phyloP scores from a whole-genome alignment of 805 yeast genomes.

The Wilhelminamyces savonicus region DNA sequence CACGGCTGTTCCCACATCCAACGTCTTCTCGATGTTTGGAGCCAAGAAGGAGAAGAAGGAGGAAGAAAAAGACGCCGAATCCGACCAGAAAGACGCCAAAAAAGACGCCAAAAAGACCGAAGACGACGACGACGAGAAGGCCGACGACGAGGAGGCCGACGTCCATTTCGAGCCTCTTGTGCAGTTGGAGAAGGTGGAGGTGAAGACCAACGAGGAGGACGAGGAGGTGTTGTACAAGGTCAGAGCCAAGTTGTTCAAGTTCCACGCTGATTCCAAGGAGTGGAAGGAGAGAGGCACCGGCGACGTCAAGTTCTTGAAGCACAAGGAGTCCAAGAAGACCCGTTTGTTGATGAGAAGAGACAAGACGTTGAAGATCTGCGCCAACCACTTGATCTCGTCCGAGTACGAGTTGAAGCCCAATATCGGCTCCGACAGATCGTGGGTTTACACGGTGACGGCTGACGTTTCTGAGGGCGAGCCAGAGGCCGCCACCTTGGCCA shows the following conservation, averaged over 20 bases:
- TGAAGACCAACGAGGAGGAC: constrained; percentile 90
- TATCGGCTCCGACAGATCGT: constrained; percentile 94
- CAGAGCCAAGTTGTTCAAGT: constrained; percentile 92
- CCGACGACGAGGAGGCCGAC: constrained; percentile 59
- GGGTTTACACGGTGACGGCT: constrained; percentile 95
- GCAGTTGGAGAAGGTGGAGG: constrained; percentile 91
- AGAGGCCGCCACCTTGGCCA: constrained; percentile 94
- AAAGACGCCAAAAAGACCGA: constrained; percentile 30
- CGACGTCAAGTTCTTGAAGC: constrained; percentile 92
- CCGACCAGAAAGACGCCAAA: constrained; percentile 18
- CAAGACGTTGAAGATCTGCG: constrained; percentile 96
- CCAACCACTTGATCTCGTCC: constrained; percentile 84
- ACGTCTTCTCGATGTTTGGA: constrained; percentile 93
- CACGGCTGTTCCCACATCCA: constrained; percentile 59
- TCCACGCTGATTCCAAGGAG: constrained; percentile 76
- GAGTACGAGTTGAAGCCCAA: constrained; percentile 84
- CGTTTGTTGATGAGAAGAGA: constrained; percentile 98
- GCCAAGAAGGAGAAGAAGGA: constrained; percentile 72
- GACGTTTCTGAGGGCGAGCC: constrained; percentile 95
- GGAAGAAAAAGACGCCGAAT: constrained; percentile 24
- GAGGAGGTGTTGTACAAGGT: constrained; percentile 80
- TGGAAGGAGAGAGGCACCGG: constrained; percentile 99
- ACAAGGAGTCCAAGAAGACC: constrained; percentile 73
- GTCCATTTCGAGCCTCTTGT: constrained; percentile 97
- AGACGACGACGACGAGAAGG: constrained; percentile 40